Conservation (phyloP, 371 early-diverging fungal genomes). For the Dichotomocladium elegans region DNA sequence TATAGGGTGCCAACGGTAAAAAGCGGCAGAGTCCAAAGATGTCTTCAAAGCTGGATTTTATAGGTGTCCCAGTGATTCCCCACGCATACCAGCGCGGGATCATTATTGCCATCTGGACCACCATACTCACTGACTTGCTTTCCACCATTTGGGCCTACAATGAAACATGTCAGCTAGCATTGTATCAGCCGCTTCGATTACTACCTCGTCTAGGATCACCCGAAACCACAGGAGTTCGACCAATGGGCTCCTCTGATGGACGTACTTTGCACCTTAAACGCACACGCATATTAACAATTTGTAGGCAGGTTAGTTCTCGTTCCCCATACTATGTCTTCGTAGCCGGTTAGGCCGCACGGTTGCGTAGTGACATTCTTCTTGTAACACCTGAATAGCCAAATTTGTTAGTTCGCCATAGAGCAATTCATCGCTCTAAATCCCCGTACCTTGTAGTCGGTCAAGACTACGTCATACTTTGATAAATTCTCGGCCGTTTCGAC, state of each 20-base stretch:
- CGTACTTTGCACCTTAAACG: constrained; percentile 30
- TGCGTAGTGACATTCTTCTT: constrained; percentile 50
- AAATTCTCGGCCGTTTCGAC: constrained; percentile 21
- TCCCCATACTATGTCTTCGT: constrained; percentile 21
- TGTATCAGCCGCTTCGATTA: neutral
- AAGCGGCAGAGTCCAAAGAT: constrained; percentile 50
- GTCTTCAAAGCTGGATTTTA: constrained; percentile 41
- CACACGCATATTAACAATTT: neutral
- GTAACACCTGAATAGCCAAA: constrained; percentile 23
- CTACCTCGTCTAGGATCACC: constrained; percentile 48
- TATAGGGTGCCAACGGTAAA: constrained; percentile 29
- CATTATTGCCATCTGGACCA: constrained; percentile 51
- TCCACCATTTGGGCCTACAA: constrained; percentile 71
- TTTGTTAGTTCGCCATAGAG: neutral
- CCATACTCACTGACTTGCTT: constrained; percentile 22
- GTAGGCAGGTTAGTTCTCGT: no score
- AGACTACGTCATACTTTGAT: constrained; percentile 49
- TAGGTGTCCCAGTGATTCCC: constrained; percentile 74
- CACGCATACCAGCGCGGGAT: constrained; percentile 61
- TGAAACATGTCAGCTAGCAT: neutral
- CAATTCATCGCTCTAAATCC: neutral
- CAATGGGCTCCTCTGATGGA: constrained; percentile 41
- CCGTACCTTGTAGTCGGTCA: constrained; percentile 52
- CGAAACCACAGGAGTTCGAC: constrained; percentile 60
- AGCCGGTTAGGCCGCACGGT: constrained; percentile 19